These are phyloP conservation scores for Wickerhamiella sorbophila DNA, from an alignment of 805 yeast species.

Conservation along the genomic window DNA sequence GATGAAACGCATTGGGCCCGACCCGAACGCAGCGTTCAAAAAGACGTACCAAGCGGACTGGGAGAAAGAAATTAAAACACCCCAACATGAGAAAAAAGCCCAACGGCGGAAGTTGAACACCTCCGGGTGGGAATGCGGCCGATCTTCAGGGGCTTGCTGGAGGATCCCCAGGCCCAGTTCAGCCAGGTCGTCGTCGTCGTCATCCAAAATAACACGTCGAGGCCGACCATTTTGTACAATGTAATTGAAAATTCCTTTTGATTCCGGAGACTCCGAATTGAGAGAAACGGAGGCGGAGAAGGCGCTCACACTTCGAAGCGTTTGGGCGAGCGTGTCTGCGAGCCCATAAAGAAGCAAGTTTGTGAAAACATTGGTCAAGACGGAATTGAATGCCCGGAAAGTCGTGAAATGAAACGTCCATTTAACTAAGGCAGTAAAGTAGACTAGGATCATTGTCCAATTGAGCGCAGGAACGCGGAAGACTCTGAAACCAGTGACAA, in stretches of 20 bases:
- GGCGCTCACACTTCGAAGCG: conserved; percentile 32
- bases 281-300: conserved; percentile 10
- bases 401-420: conserved; percentile 22
- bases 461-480: conserved; percentile 24
- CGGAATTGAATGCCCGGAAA: conserved; percentile 44
- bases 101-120: conserved; percentile 54
- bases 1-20: conserved; percentile 55
- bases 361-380: conserved; percentile 67
- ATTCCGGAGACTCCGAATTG: neutral
- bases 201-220: conserved; percentile 22
- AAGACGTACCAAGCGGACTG: conserved; percentile 85
- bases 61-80: conserved; percentile 62
- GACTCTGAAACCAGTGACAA: conserved; percentile 10
- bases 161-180: conserved; percentile 17
- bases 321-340: conserved; percentile 86
- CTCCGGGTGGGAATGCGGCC: conserved; percentile 15
- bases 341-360: conserved; percentile 72
- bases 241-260: conserved; percentile 14
- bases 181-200: conserved; percentile 19
- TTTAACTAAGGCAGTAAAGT: conserved; percentile 20
- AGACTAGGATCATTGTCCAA: conserved; percentile 23
- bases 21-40: conserved; percentile 60
- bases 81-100: conserved; percentile 77
- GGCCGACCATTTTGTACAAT: conserved; percentile 24
- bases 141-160: conserved; percentile 6